Evolutionary conservation across 2,329 filamentous ascomycete species (phyloP), one percentile per base, ranked within the genome.

Genomic region (Cordyceps javanica): DNA sequence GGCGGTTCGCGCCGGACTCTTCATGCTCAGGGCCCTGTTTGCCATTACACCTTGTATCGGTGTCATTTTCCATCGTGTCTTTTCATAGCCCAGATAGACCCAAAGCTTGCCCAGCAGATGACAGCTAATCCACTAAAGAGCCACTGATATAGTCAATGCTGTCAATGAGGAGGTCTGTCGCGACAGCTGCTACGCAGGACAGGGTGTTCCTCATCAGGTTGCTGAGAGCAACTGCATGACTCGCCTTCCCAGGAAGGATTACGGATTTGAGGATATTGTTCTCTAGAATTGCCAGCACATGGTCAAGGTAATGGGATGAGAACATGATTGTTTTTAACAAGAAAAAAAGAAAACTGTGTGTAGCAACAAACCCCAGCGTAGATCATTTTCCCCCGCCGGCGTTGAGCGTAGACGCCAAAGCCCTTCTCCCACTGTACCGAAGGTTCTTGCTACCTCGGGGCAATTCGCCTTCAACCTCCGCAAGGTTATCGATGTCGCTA

Each of bases 201-300:
- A 50, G 11, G 10, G 46, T 50, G 23, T 50, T 50, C 13, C 46
- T 28, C 46, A 50, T 50, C n/a, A 50, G 46, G n/a, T 50, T 50
- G 46, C 36, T 50, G 4, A 50, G 46, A 2, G 46, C 46, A 16
- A 50, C 46, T 1, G 30, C 46, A 13, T 50, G 21, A 14, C 46
- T 50, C 5, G 46, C 46, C 23, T 38, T 34, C 10, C 28, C 46
- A 4, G 46, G 46, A 13, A 50, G 32, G 19, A 50, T 50, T 16
- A n/a, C n/a, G n/a, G n/a, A n/a, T n/a, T n/a, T n/a, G n/a, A n/a
- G n/a, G n/a, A n/a, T n/a, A n/a, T n/a, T n/a, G n/a, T n/a, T n/a
- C n/a, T n/a, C n/a, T n/a, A n/a, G n/a, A n/a, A n/a, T n/a, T n/a
- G n/a, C n/a, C n/a, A n/a, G n/a, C n/a, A n/a, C n/a, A n/a, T n/a